Base-by-base conservation (phyloP, 2,329 filamentous ascomycete species). In the Remersonia thermophila region DNA sequence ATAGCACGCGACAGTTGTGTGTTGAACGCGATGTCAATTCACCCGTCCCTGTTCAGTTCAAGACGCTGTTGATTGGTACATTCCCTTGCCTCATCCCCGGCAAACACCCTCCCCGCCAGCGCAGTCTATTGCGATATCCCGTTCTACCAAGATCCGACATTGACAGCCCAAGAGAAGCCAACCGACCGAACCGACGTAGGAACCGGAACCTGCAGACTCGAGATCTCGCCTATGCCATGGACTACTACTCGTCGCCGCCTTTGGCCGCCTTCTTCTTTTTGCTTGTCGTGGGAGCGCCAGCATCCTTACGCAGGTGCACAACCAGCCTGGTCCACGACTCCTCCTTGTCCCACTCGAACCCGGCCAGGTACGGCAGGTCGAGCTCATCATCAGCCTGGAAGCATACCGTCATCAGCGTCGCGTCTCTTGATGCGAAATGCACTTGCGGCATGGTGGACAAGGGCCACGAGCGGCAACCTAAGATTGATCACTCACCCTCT, bases 341-440 rank as follows among this genome's bases (percentile, higher is more conserved):
- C 50, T 93, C 82, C 58, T 81, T 83, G 63, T 94, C 83, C 87
- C 87, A 95, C 69, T 94, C 86, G 66, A 96, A 95, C 48, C 89
- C 89, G 53, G 80, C 80, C 49, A 96, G 79, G 69, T 87, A 85
- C 46, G 87, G 84, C 47, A 73, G 69, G 38, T 89, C 83, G 43
- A 96, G 70, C 60, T 95, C 89, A 57, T 96, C 89, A 53, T 96
- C 89, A 42, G 80, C 73, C 87, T 94, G 51, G 2, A 3, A 14
- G 11, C 12, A 23, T 5, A 6, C 9, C 9, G 9, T 27, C 14
- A 33, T 32, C 27, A 33, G 33, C 20, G 13, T n/a, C 2, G 7
- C 33, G 13, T n/a, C n/a, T n/a, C n/a, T n/a, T n/a, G n/a, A n/a
- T n/a, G n/a, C n/a, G n/a, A n/a, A n/a, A n/a, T n/a, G n/a, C n/a